A percentile compares a stretch with the other conserved stretches of the same genome.
phyloP scores from a whole-genome alignment of 1,284 basidiomycete species.

The Termitomyces sp. region DNA sequence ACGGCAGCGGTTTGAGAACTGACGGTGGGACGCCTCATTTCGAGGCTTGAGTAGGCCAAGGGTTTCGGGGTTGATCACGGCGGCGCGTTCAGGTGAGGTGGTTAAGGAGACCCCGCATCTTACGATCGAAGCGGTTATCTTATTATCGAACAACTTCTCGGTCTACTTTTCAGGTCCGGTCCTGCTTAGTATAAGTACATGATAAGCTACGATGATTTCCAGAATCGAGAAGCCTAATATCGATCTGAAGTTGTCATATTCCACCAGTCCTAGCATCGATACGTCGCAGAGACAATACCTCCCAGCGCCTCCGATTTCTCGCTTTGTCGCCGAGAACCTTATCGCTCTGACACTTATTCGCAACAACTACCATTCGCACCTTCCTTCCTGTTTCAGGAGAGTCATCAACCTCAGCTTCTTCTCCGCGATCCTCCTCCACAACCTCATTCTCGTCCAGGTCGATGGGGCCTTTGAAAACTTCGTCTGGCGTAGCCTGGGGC shows the following conservation, averaged over 20 bases:
- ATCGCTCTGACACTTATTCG: slow-evolving; percentile 24
- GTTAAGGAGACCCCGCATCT: too few species aligned
- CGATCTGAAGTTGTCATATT: slow-evolving; percentile 6
- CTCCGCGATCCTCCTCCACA: slow-evolving; percentile 67
- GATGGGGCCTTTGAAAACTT: slow-evolving; percentile 60
- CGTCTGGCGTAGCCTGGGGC: slow-evolving; percentile 49
- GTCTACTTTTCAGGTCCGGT: neutral
- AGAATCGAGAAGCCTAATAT: neutral
- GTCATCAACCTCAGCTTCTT: slow-evolving; percentile 74
- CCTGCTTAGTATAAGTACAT: neutral
- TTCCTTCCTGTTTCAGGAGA: slow-evolving; percentile 44
- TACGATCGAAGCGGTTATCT: too few species aligned
- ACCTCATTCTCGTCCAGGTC: slow-evolving; percentile 73
- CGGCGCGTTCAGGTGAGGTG: too few species aligned
- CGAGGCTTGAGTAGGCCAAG: too few species aligned
- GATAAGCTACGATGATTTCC: neutral
- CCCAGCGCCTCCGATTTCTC: slow-evolving; percentile 32
- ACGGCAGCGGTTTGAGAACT: too few species aligned
- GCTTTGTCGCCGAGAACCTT: slow-evolving; percentile 29
- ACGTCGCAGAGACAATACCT: slow-evolving; percentile 32
- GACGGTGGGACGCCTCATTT: too few species aligned
- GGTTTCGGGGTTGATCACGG: too few species aligned
- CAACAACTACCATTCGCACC: slow-evolving; percentile 30
- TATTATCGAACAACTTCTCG: neutral
- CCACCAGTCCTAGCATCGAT: slow-evolving; percentile 31